These are phyloP conservation scores for Neospermospora avenae DNA, from an alignment of 2,329 filamentous ascomycete species.

Conservation along the genomic window DNA sequence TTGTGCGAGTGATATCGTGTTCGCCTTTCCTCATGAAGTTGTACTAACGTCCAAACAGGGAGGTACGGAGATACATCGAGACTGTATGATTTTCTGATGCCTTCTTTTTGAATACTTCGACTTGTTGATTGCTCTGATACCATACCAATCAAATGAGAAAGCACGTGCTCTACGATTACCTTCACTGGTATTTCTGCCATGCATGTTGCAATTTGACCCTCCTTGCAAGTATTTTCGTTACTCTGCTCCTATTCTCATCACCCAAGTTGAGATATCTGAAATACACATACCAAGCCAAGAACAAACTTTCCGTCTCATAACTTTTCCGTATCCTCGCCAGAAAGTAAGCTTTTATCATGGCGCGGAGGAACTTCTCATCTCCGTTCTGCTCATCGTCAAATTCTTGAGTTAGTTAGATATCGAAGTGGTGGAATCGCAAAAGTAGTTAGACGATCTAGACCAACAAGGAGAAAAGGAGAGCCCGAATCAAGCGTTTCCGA, in stretches of 20 bases:
- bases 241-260: too few relatives aligned
- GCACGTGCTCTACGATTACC: background rate
- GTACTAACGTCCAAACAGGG: constrained; percentile 47
- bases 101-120: background rate
- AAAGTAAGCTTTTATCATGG: too few relatives aligned
- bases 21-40: background rate
- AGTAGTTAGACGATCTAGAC: background rate
- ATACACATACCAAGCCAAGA: background rate
- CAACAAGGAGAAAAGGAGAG: background rate
- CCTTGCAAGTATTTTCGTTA: background rate
- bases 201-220: background rate
- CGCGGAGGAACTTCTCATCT: too few relatives aligned
- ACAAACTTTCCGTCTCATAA: too few relatives aligned
- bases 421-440: background rate
- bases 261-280: background rate
- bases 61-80: constrained; percentile 75
- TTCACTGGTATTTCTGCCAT: background rate
- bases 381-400: too few relatives aligned
- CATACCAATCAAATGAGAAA: background rate
- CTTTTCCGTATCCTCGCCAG: too few relatives aligned
- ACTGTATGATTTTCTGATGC: constrained; percentile 41
- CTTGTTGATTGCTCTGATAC: constrained; percentile 1
- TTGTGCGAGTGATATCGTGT: too few relatives aligned
- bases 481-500: constrained; percentile 1
- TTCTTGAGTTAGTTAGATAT: background rate